phyloP scores from a whole-genome alignment of 2,329 filamentous ascomycete genomes.

The Pseudocercospora fijiensis region DNA sequence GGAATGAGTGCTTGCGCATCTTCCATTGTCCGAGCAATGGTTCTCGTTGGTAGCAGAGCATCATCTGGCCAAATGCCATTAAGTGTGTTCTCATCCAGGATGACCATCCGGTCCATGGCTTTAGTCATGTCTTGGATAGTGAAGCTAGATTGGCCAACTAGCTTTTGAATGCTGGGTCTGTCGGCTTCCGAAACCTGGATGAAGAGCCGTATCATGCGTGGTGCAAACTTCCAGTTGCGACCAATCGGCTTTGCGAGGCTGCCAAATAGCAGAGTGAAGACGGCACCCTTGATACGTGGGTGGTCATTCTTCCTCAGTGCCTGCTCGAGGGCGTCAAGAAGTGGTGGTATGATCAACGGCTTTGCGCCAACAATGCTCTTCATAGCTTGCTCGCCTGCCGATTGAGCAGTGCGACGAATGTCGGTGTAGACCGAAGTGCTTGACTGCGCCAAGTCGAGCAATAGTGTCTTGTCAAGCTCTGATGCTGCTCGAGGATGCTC shows the following conservation, averaged over 20 bases:
- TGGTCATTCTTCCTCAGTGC: conserved; percentile 79
- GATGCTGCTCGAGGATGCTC: conserved; percentile 83
- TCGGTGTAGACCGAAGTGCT: conserved; percentile 91
- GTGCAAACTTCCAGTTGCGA: conserved; percentile 92
- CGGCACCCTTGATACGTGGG: conserved; percentile 87
- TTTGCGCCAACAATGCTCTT: conserved; percentile 87
- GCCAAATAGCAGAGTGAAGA: conserved; percentile 88
- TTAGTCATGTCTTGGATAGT: conserved; percentile 90
- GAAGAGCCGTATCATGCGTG: conserved; percentile 83
- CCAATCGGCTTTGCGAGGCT: conserved; percentile 83
- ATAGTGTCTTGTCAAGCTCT: conserved; percentile 78
- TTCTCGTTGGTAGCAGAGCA: conserved; percentile 34
- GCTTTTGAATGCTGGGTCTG: conserved; percentile 88
- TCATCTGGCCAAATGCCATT: conserved; percentile 65
- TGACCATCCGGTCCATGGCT: conserved; percentile 78
- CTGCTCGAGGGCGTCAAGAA: conserved; percentile 74
- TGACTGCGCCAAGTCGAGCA: conserved; percentile 85
- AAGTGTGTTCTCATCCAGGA: conserved; percentile 70
- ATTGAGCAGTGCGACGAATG: conserved; percentile 89
- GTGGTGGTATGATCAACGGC: conserved; percentile 82
- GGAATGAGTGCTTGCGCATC: conserved; percentile 63
- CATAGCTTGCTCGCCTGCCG: conserved; percentile 86
- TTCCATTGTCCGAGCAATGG: conserved; percentile 41
- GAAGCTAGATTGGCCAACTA: conserved; percentile 78
- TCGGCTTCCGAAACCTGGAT: conserved; percentile 87